Base-by-base conservation (phyloP, 2,329 filamentous ascomycete species). In the Geosmithia morbida region DNA sequence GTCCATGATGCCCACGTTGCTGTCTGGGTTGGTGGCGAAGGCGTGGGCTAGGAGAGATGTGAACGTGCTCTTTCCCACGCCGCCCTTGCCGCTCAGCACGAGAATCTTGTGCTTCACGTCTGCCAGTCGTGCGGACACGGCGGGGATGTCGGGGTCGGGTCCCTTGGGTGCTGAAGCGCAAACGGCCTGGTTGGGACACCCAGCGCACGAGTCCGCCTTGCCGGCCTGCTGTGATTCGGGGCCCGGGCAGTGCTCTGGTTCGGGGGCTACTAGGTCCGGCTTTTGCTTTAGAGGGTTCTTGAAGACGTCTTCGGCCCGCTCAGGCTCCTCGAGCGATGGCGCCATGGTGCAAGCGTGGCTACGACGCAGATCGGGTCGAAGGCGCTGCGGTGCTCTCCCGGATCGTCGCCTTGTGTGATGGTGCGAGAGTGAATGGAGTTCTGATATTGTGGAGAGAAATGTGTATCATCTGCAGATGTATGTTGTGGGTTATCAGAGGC, bases 31-130 rank as follows among this genome's bases (percentile, higher is more conserved):
- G 14, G 79, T 77, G 1, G 92, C 87, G 57, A 98, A 94, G 1
- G 86, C 89, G 61, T 95, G 87, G 2, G 86, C 85, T 17, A 97
- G 78, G 56, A 97, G 78, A 2, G 81, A 84, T 2, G 86, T 90
- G 60, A 97, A 94, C 0, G 92, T 97, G 55, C 85, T 92, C 67
- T 98, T 98, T 7, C 92, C 92, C 1, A 98, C 92, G 44, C 92
- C 92, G 51, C 92, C 92, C 71, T 97, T 98, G 51, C 92, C 92
- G 46, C 84, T 90, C 4, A 98, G 74, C 6, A 98, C 82, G 46
- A 98, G 75, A 49, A 98, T 84, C 66, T 97, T 97, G 69, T 97
- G 90, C 56, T 80, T 79, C 52, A 98, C 85, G 46, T 79, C 78
- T 11, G 81, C 74, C 2, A 98, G 80, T 3, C 90, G 85, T 48